Base-by-base conservation (phyloP, 75 land plant species). In the Selaginella moellendorffii region DNA sequence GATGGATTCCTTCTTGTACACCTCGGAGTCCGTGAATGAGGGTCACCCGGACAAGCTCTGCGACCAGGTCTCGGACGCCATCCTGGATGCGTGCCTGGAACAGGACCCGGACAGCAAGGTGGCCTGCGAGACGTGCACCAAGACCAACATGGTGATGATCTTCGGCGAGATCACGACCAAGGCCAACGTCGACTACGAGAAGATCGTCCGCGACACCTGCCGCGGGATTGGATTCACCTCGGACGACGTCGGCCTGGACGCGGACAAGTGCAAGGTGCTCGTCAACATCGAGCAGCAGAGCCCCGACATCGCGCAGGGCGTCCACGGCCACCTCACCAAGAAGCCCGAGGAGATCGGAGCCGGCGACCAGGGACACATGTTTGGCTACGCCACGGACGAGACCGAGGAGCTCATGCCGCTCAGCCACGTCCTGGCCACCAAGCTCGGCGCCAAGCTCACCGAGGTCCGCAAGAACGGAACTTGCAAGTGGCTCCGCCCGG, bases 331-430 rank as follows among this genome's bases (percentile, higher is more conserved):
- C 29, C 74, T 83, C 28, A 75, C 81, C 36, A 83, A 81, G 86
- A 75, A 76, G 60, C 86, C 80, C 0, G 83, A 80, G 74, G 85
- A 83, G 28, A 80, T 83, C 62, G 80, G 83, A 23, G 83, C 83
- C 26, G 80, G 83, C 61, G 85, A 82, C 54, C 85, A 82, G 68
- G 82, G 81, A 0, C 83, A 78, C 70, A 81, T 81, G 83, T 81
- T 80, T 61, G 80, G 81, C 1, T 81, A 81, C 76, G 84, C 81
- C 31, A 78, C 81, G 0, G 81, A 82, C 70, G 81, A 82, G 62
- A 82, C 78, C 26, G 77, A 82, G 24, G 85, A 82, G 74, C 54
- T 82, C 52, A 83, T 83, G 86, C 86, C 86, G 0, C 71, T 83
- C 24, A 81, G 79, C 28, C 86, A 83, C 71, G 86, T 80, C 0